Base-by-base conservation (phyloP, 2,329 filamentous ascomycete species). In the Monascus ruber region DNA sequence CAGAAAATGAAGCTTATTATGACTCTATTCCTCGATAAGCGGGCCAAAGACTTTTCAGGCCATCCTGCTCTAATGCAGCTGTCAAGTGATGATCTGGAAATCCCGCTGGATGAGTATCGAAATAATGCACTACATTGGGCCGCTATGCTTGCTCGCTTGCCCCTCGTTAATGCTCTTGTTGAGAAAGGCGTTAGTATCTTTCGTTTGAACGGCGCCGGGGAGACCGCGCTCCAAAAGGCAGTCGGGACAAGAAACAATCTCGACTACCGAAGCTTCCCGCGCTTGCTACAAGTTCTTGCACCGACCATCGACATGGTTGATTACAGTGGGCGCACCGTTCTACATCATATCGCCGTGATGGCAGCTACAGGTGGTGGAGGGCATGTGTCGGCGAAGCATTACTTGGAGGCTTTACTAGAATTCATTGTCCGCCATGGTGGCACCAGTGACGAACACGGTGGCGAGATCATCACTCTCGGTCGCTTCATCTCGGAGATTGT, bases 401-500 rank as follows among this genome's bases (percentile, higher is more conserved):
- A 98, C 53, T 76, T 98, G 2, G 91, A 98, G 63, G 89, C 86
- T 26, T 72, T 98, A 7, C 71, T 98, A 1, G 89, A 95, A 56
- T 96, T 93, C 69, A 83, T 96, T 8, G 88, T 96, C 2, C 80
- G 88, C 29, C 86, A 93, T 58, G 83, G 83, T 4, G 82, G 80
- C 41, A 72, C 71, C 4, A 50, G 51, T 33, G 48, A 47, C 5
- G 33, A 59, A 44, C 41, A 58, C 44, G 46, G 61, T 45, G 8
- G 65, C 64, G 33, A 83, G 76, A 39, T 85, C 75, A 93, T 96
- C 63, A 85, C 83, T 24, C 74, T 98, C 38, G 88, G 85, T 26
- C 80, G 86, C 31, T 98, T 98, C 64, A 93, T 98, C 76, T 85
- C 83, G 36, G 88, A 96, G 56, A 93, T 98, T 60, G 89, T 98